Base-by-base conservation (phyloP, 2,329 filamentous ascomycete genomes). In the Penicillium sp. region DNA sequence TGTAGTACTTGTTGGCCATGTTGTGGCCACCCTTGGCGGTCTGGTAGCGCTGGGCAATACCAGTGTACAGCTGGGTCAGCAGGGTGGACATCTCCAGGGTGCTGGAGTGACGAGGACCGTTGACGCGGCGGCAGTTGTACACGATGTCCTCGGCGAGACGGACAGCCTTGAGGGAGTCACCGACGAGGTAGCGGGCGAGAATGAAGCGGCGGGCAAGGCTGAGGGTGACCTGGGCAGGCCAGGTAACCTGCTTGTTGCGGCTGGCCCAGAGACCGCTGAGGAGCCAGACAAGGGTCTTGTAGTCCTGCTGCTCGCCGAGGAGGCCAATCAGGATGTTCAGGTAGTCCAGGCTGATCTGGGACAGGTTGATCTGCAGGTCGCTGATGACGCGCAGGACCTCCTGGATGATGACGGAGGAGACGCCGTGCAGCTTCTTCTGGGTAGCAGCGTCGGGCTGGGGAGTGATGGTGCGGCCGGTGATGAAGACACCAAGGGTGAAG, bases 51-150 rank as follows among this genome's bases (percentile, higher is more conserved):
- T 71, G 71, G 1, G 69, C 74, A 11, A 74, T 64, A 10, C 68
- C 65, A 21, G 79, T 81, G 71, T 82, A 83, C 3, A 84, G 73
- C 63, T 81, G 72, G 0, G 80, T 78, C 4, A 83, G 74, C 7
- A 83, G 72, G 49, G 76, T 74, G 45, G 78, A 80, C 55, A 79
- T 78, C 61, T 81, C 76, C 45, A 82, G 68, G 2, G 81, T 82
- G 51, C 74, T 74, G 1, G 74, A 70, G 55, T 81, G 74, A 21
- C 77, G 73, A 22, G 76, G 72, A 7, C 81, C 81, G 64, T 81
- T 79, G 24, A 81, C 80, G 31, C 81, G 79, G 24, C 79, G 78
- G 65, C 82, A 78, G 68, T 84, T 84, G 74, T 84, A 84, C 4
- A 78, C 76, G 46, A 84, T 82, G 61, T 82, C 79, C 67, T 83